Evolutionary conservation across 1,284 basidiomycete genomes (phyloP).

Genomic region (Boletus calvinii): DNA sequence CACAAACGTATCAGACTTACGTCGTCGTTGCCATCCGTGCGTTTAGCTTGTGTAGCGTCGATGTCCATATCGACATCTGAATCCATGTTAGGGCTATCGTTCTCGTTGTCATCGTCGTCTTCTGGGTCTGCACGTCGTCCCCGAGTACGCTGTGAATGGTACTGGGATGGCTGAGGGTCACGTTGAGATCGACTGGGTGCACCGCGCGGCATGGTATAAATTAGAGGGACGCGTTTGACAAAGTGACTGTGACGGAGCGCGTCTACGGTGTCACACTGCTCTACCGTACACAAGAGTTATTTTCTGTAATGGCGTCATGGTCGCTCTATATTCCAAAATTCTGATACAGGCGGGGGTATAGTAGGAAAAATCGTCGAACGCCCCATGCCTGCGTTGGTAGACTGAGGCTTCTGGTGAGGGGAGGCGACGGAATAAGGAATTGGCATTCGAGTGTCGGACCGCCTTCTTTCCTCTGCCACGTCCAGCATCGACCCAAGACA

Average conservation of each 20-base stretch:
- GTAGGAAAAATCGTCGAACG: no score
- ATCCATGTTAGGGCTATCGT: constrained; percentile 26
- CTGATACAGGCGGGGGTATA: no score
- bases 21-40: constrained; percentile 11
- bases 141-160: constrained; percentile 28
- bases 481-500: not conserved
- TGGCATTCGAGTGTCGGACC: no score
- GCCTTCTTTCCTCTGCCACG: no score
- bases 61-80: constrained; percentile 35
- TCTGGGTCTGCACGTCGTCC: constrained; percentile 24
- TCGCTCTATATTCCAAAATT: no score
- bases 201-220: constrained; percentile 26
- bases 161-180: constrained; percentile 34
- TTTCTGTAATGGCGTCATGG: no score
- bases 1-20: constrained; percentile 20
- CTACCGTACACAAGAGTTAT: no score
- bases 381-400: no score
- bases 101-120: constrained; percentile 19
- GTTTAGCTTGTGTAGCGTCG: constrained; percentile 23
- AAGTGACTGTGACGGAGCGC: not conserved
- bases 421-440: no score
- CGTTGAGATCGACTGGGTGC: constrained; percentile 35
- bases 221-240: not conserved
- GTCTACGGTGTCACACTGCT: not conserved
- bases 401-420: no score